Conservation (phyloP, 495 filamentous ascomycete species). For the Lasiosphaeria ovina region DNA sequence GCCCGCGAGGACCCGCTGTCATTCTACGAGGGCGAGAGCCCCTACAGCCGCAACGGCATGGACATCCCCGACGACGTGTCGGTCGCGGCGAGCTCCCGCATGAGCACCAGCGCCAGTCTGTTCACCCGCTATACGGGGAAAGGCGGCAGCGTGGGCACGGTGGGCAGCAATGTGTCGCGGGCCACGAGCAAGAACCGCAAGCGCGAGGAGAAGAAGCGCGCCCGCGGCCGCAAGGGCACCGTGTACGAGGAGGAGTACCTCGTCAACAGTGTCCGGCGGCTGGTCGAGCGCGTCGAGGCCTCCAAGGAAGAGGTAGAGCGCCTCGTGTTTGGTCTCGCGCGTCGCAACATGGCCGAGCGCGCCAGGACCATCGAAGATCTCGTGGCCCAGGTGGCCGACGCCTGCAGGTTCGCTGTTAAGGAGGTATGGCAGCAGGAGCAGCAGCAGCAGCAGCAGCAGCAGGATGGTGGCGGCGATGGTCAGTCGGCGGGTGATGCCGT, state of each 20-base stretch:
- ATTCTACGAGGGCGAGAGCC: constrained; percentile 69
- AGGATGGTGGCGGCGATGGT: background rate
- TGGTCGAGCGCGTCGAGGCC: constrained; percentile 79
- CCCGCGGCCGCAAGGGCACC: constrained; percentile 89
- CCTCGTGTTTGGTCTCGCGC: constrained; percentile 69
- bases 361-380: constrained; percentile 72
- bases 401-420: constrained; percentile 59
- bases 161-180: constrained; percentile 61
- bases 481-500: constrained; percentile 15
- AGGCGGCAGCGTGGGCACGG: constrained; percentile 59
- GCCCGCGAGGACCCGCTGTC: constrained; percentile 78
- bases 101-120: constrained; percentile 73
- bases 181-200: constrained; percentile 79
- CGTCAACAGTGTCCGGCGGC: constrained; percentile 76
- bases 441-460: constrained; percentile 22
- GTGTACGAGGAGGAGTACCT: constrained; percentile 98
- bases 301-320: constrained; percentile 64
- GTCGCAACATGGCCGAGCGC: constrained; percentile 82
- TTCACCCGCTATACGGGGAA: constrained; percentile 89
- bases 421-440: constrained; percentile 62
- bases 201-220: constrained; percentile 91
- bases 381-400: constrained; percentile 66
- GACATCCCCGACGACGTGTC: constrained; percentile 91
- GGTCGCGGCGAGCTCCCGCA: constrained; percentile 77
- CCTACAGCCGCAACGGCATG: constrained; percentile 45